Evolutionary conservation across 805 yeast genomes (phyloP), one percentile per base, ranked within the genome.

Genomic region (Scheffersomyces stipitis): DNA sequence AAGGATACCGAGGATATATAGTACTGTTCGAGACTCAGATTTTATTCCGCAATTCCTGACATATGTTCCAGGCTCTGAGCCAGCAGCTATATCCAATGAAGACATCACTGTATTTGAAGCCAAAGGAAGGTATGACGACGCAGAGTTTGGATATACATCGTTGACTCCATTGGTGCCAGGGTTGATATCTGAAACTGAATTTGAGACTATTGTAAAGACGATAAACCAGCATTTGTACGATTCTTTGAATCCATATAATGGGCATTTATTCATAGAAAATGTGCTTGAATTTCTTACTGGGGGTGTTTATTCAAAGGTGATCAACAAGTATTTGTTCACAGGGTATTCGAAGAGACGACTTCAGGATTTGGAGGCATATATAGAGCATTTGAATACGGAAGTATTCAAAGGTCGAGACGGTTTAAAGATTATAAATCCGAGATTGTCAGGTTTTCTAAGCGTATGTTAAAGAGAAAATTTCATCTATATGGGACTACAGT

Each of bases 41-140:
- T 26, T 60, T 22, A 62, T 67, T 14, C 88, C 89, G 1, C 75
- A 69, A 44, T 83, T 83, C 52, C 78, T 84, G 6, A 54, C 55
- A 0, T 53, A 42, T 6, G 44, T 71, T 0, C 89, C 89, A 0
- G 90, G 90, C 0, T 43, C 31, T 2, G 89, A 83, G 48, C 77
- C 81, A 2, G 87, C 82, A 2, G 86, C 86, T 0, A 54, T 77
- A 28, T 36, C 41, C 4, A 41, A 40, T 14, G 44, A 36, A 1
- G 15, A 30, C 4, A 27, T 20, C 15, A 32, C 34, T 16, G 37
- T 30, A 12, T 76, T 73, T 46, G 49, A 44, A 0, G 65, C 73
- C 0, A 49, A 44, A 6, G 81, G 80, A 0, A 33, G 42, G 8
- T 56, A 55, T 37, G 62, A 68, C 16, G 71, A 62, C 2, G 70